phyloP scores from a whole-genome alignment of 1,139 yeast species.

The Suhomyces taliae region DNA sequence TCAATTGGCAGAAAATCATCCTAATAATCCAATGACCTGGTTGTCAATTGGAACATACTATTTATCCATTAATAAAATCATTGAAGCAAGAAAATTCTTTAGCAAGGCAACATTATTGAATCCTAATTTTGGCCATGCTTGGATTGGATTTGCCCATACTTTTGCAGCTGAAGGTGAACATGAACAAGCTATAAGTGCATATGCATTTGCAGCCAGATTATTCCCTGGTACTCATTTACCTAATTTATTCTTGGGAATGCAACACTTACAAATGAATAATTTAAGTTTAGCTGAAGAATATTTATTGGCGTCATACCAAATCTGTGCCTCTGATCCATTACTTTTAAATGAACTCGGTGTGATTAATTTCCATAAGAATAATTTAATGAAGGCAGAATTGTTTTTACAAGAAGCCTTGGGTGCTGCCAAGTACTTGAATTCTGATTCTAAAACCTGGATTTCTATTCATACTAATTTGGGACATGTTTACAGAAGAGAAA shows the following conservation, averaged over 20 bases:
- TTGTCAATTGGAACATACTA: slow-evolving; percentile 91
- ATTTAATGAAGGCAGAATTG: slow-evolving; percentile 66
- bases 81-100: slow-evolving; percentile 85
- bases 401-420: slow-evolving; percentile 71
- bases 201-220: slow-evolving; percentile 90
- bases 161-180: slow-evolving; percentile 98
- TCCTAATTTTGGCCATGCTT: slow-evolving; percentile 92
- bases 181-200: slow-evolving; percentile 97
- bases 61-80: slow-evolving; percentile 66
- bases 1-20: slow-evolving; percentile 81
- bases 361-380: slow-evolving; percentile 73
- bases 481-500: slow-evolving; percentile 78
- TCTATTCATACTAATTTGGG: slow-evolving; percentile 89
- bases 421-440: slow-evolving; percentile 66
- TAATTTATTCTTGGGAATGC: slow-evolving; percentile 91
- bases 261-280: slow-evolving; percentile 85
- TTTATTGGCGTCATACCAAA: slow-evolving; percentile 67
- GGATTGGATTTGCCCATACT: slow-evolving; percentile 98
- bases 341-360: slow-evolving; percentile 92
- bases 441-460: slow-evolving; percentile 82
- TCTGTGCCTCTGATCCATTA: slow-evolving; percentile 84
- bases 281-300: slow-evolving; percentile 84
- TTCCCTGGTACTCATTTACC: slow-evolving; percentile 96
- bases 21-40: slow-evolving; percentile 86
- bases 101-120: slow-evolving; percentile 86